Conservation (phyloP, 805 yeast genomes). For the Candida railenensis region DNA sequence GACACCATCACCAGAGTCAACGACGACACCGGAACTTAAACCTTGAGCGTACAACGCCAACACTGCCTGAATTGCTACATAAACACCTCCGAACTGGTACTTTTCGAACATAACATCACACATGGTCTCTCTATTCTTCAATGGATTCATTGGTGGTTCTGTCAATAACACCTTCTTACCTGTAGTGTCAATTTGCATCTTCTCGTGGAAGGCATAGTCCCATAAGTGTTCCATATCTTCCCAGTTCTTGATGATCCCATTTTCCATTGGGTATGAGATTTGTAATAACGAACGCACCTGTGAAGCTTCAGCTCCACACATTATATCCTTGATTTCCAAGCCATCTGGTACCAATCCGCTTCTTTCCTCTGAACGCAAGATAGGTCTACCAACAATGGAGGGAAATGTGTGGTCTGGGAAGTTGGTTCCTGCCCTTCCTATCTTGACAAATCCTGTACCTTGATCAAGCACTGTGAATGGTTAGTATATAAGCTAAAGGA, state of each 20-base stretch:
- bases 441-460: constrained; percentile 98
- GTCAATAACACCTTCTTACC: constrained; percentile 85
- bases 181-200: constrained; percentile 71
- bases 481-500: constrained; percentile 6
- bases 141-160: constrained; percentile 98
- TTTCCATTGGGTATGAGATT: constrained; percentile 97
- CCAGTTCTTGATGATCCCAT: constrained; percentile 96
- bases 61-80: constrained; percentile 97
- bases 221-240: constrained; percentile 98
- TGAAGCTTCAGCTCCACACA: constrained; percentile 97
- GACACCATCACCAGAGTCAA: constrained; percentile 98
- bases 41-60: constrained; percentile 97
- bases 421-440: constrained; percentile 95
- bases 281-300: constrained; percentile 87
- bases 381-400: constrained; percentile 96
- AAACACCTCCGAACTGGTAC: constrained; percentile 87
- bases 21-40: constrained; percentile 93
- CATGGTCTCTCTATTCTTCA: constrained; percentile 87
- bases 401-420: constrained; percentile 98
- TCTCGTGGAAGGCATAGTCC: constrained; percentile 95
- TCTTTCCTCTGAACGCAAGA: constrained; percentile 93
- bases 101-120: constrained; percentile 91
- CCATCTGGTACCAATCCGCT: constrained; percentile 50
- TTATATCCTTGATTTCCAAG: constrained; percentile 85
- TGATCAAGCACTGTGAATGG: constrained; percentile 80